Evolutionary conservation across 2,329 filamentous ascomycete species (phyloP).

Genomic region (Biscogniauxia marginata): DNA sequence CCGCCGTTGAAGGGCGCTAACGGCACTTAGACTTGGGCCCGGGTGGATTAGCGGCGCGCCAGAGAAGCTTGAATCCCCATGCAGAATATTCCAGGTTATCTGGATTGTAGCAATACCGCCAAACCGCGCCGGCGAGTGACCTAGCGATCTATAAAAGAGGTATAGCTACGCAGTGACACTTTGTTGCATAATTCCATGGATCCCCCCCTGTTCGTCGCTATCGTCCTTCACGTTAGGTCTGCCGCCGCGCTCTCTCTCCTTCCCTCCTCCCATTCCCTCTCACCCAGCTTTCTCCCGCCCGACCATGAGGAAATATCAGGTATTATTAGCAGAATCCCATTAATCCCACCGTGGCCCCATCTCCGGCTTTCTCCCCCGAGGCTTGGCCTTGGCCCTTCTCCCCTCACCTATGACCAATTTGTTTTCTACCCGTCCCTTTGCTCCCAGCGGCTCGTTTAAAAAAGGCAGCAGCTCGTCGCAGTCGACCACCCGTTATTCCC

Average conservation of each 20-base stretch:
- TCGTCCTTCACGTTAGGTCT: not conserved
- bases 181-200: not conserved
- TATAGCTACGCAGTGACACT: not conserved
- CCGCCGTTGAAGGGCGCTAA: not conserved
- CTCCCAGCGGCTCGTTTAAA: conserved; percentile 26
- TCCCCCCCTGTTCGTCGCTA: not conserved
- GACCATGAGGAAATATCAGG: not conserved
- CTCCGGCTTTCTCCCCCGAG: conserved; percentile 20
- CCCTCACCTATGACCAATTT: conserved; percentile 18
- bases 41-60: not conserved
- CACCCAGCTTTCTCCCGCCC: not conserved
- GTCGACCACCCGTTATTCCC: conserved; percentile 22
- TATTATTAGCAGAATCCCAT: not conserved
- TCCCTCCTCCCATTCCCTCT: no score
- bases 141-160: not conserved
- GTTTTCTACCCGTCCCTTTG: conserved; percentile 28
- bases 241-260: not conserved
- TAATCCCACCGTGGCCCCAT: conserved; percentile 6
- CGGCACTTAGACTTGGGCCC: not conserved
- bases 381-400: conserved; percentile 21
- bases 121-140: not conserved
- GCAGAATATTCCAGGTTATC: not conserved
- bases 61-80: not conserved
- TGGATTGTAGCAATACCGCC: not conserved
- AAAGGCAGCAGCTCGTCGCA: conserved; percentile 18